Percentiles rank a stretch among this genome's conserved stretches.
phyloP scores from a whole-genome alignment of 2,329 filamentous ascomycete species.

The Paracorniculantispora psalliotae region DNA sequence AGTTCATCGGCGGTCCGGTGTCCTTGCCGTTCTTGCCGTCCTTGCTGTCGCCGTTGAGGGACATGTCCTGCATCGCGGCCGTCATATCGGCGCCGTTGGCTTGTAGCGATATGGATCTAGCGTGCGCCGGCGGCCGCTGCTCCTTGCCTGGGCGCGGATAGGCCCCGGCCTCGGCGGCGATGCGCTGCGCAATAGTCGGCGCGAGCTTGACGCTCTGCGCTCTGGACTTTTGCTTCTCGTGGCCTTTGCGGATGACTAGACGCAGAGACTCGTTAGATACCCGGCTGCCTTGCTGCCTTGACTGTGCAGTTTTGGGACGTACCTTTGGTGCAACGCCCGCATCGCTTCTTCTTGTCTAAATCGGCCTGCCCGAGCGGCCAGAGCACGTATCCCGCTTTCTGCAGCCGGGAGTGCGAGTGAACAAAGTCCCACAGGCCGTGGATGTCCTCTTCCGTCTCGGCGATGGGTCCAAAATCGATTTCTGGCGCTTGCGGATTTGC shows the following conservation, averaged over 20 bases:
- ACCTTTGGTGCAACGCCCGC: slow-evolving; percentile 24
- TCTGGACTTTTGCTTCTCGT: slow-evolving; percentile 12
- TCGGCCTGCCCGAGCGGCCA: slow-evolving; percentile 22
- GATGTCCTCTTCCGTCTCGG: slow-evolving; percentile 18
- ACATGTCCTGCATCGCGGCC: neutral
- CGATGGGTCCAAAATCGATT: slow-evolving; percentile 17
- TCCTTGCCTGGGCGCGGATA: neutral
- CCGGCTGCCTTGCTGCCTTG: neutral
- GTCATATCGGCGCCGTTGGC: neutral
- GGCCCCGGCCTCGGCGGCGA: neutral
- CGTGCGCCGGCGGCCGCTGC: neutral
- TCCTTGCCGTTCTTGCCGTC: neutral
- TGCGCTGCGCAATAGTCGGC: neutral
- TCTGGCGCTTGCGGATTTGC: neutral
- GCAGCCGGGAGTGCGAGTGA: slow-evolving; percentile 18
- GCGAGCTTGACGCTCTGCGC: neutral
- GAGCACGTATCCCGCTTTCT: slow-evolving; percentile 25
- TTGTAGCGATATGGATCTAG: slow-evolving; percentile 1
- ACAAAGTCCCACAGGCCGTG: slow-evolving; percentile 18
- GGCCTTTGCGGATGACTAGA: slow-evolving; percentile 3
- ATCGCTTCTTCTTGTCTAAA: slow-evolving; percentile 28
- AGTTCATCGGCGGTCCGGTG: slow-evolving; percentile 16
- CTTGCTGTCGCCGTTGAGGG: too few relatives aligned
- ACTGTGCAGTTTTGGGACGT: neutral
- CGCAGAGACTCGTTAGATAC: neutral